Conservation (phyloP, 2,329 filamentous ascomycete genomes). For the Phyllosticta capitalensis region DNA sequence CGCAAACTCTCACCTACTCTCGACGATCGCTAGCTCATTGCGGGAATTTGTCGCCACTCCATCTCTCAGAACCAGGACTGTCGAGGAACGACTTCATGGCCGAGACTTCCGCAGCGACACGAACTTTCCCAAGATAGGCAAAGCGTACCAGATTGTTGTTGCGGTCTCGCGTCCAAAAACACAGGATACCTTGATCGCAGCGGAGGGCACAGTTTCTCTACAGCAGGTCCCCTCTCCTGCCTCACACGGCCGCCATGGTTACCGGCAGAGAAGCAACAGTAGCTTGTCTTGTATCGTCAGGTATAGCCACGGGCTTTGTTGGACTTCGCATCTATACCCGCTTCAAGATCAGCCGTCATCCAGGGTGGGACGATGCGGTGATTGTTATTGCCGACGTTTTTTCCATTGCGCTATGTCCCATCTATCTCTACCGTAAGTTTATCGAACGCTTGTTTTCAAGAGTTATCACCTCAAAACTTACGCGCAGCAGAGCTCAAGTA, state of each 20-base stretch:
- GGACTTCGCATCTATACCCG: constrained; percentile 3
- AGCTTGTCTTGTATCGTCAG: constrained; percentile 2
- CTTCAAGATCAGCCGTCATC: constrained; percentile 2
- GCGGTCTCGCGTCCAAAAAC: neutral
- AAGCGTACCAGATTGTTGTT: neutral
- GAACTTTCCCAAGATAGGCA: neutral
- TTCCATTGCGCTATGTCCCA: neutral
- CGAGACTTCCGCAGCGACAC: neutral
- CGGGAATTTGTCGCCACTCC: neutral
- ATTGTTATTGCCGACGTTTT: constrained; percentile 2
- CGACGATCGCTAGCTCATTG: neutral
- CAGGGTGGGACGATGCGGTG: constrained; percentile 5
- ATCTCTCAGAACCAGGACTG: neutral
- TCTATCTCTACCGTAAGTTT: neutral
- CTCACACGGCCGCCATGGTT: neutral
- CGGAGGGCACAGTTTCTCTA: neutral
- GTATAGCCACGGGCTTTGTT: neutral
- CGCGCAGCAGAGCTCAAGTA: neutral
- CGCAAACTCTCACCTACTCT: neutral
- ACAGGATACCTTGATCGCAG: neutral
- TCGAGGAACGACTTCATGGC: neutral
- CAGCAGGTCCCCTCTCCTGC: neutral
- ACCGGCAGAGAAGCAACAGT: constrained; percentile 1
- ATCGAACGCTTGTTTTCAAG: neutral
- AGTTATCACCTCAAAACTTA: neutral